phyloP scores from a whole-genome alignment of 257 asterid species.

The Rhazya stricta region DNA sequence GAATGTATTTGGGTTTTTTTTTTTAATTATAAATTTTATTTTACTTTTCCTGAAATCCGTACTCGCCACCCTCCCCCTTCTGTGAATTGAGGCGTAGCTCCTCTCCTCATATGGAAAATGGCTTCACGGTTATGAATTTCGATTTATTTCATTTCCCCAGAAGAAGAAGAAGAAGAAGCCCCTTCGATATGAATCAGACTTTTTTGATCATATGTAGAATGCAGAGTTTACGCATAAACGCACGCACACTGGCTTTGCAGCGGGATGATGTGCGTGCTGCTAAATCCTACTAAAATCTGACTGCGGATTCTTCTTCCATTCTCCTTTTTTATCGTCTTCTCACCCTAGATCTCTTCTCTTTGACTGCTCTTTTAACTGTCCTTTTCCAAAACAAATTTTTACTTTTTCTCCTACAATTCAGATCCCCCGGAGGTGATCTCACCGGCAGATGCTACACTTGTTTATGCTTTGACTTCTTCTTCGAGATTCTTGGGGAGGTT shows the following conservation, averaged over 20 bases:
- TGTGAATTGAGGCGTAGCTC: too few relatives aligned
- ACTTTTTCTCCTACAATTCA: neutral
- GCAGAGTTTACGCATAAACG: neutral
- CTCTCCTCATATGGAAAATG: too few relatives aligned
- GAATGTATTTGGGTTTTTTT: neutral
- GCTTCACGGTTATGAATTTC: too few relatives aligned
- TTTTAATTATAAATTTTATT: neutral
- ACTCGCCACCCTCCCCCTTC: too few relatives aligned
- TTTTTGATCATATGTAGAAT: neutral
- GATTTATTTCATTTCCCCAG: too few relatives aligned
- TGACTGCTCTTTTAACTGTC: neutral
- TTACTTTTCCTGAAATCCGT: too few relatives aligned
- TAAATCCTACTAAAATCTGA: neutral
- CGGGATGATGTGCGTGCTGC: neutral
- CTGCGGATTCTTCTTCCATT: neutral
- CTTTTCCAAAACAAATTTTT: neutral
- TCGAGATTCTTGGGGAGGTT: conserved; percentile 5
- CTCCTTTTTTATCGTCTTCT: neutral
- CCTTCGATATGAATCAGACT: neutral
- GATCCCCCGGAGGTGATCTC: neutral
- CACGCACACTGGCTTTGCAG: neutral
- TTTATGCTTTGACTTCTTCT: neutral
- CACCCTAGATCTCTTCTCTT: neutral
- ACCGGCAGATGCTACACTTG: neutral
- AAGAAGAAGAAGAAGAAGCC: too few relatives aligned